Evolutionary conservation across 139 green algal genomes (phyloP), one percentile per base, ranked within the genome.

Genomic region (Closterium sp.): DNA sequence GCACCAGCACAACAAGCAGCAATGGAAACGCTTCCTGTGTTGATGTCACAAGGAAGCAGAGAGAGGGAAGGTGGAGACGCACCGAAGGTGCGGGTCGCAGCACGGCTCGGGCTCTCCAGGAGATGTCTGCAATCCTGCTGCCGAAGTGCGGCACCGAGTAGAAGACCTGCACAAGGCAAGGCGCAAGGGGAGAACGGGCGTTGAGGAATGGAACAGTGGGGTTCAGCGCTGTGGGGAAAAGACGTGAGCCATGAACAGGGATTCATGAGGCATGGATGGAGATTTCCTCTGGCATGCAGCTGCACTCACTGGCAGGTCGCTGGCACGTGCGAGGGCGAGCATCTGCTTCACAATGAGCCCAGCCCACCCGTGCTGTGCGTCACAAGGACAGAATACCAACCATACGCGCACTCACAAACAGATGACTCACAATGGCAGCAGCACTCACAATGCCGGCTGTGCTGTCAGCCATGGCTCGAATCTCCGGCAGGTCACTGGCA

Each of bases 91-190:
- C 91, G 4, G 91, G 91, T 4, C 92, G 91, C 86, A 95, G 91
- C 42, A 92, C 91, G n/a, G 32, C 85, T 31, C 84, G 29, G 22
- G 94, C 42, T 34, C 92, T n/a, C 91, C 42, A 94, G 6, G 90
- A 31, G n/a, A 91, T 32, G 88, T 95, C 89, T 19, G 94, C 94
- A 13, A 96, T 24, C 9, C 87, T 38, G 34, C 85, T 94, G 87
- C 94, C 94, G 86, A 96, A 96, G 87, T 96, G 94, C 28, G 94
- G 94, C 17, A 34, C 62, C 88, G 91, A 94, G 73, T 91, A 96
- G 90, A 96, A 96, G 24, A 96, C 92, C 86, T 94, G 73, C 19
- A 21, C 3, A 17, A 10, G 50, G 50, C 50, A 70, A 70, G 50
- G 17, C 7, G 50, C 50, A 79, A 22, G 62, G 38, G 38, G 62